Evolutionary conservation across 805 yeast genomes (phyloP).

Genomic region (Lipomyces spencermartinsiae): DNA sequence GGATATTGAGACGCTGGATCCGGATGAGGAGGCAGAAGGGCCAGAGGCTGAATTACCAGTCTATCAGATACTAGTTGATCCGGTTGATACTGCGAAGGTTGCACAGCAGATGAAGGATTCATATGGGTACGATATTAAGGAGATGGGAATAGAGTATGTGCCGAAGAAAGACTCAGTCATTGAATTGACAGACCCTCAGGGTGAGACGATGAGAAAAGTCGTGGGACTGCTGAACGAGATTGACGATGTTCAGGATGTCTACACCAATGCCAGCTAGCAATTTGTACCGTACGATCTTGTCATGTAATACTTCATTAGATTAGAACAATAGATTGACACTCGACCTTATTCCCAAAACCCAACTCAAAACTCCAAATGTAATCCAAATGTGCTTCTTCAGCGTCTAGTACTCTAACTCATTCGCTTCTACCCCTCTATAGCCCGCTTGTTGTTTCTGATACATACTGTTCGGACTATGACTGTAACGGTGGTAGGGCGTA

Average conservation of each 20-base stretch:
- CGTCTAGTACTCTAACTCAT: constrained; percentile 2
- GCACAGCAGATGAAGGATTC: constrained; percentile 61
- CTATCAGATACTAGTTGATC: constrained; percentile 65
- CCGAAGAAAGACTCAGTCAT: constrained; percentile 68
- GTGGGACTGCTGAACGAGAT: constrained; percentile 69
- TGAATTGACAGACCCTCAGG: constrained; percentile 60
- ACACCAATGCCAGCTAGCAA: constrained; percentile 57
- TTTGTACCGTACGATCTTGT: not conserved
- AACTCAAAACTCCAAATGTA: not conserved
- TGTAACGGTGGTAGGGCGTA: constrained; percentile 4
- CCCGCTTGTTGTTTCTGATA: constrained; percentile 1
- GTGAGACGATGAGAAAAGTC: constrained; percentile 62
- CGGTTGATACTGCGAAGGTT: constrained; percentile 64
- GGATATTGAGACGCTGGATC: constrained; percentile 50
- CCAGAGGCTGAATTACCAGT: constrained; percentile 40
- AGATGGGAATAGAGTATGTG: constrained; percentile 71
- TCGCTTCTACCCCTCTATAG: constrained; percentile 6
- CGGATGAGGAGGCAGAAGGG: constrained; percentile 47
- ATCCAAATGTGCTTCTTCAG: not conserved
- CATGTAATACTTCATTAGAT: constrained; percentile 6
- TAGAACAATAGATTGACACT: not conserved
- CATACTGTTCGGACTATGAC: not conserved
- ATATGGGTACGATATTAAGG: constrained; percentile 63
- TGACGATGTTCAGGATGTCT: constrained; percentile 84
- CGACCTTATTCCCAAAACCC: not conserved